phyloP scores from a whole-genome alignment of 2,329 filamentous ascomycete genomes.

The Colletotrichum coccodes region DNA sequence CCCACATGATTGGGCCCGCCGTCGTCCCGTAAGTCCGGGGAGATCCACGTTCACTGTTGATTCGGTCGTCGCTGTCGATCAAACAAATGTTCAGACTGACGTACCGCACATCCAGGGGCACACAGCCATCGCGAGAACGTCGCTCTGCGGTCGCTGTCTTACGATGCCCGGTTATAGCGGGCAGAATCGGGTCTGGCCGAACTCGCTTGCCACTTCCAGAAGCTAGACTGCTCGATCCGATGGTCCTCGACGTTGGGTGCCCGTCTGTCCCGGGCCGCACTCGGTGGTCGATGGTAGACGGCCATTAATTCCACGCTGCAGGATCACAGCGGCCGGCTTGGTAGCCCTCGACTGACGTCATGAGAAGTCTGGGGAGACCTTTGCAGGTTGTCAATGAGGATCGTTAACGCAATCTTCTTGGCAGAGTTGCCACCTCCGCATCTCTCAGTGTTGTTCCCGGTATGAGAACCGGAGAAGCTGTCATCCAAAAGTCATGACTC shows the following conservation, averaged over 20 bases:
- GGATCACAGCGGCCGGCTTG: not conserved
- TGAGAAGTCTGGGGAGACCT: not conserved
- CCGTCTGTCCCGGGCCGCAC: not conserved
- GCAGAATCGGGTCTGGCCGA: conserved; percentile 6
- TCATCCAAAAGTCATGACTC: conserved; percentile 6
- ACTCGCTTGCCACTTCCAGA: conserved; percentile 12
- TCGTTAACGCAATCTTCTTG: not conserved
- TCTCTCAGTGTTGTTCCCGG: not conserved
- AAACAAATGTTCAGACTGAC: conserved; percentile 28
- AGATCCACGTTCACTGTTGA: conserved; percentile 14
- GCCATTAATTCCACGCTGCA: not conserved
- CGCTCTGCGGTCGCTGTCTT: not conserved
- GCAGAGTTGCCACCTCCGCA: conserved; percentile 11
- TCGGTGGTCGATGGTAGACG: not conserved
- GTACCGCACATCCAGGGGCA: conserved; percentile 6
- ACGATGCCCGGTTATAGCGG: conserved; percentile 30
- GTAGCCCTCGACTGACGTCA: conserved; percentile 2
- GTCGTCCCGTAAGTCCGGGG: conserved; percentile 20
- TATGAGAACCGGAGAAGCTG: not conserved
- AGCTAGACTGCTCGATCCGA: not conserved
- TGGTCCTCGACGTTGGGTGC: not conserved
- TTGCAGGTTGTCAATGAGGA: not conserved
- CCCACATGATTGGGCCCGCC: conserved; percentile 5
- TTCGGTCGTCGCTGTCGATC: conserved; percentile 29
- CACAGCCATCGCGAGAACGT: not conserved